Evolutionary conservation across 2,329 filamentous ascomycete species (phyloP).

Genomic region (Passalora sequoiae): DNA sequence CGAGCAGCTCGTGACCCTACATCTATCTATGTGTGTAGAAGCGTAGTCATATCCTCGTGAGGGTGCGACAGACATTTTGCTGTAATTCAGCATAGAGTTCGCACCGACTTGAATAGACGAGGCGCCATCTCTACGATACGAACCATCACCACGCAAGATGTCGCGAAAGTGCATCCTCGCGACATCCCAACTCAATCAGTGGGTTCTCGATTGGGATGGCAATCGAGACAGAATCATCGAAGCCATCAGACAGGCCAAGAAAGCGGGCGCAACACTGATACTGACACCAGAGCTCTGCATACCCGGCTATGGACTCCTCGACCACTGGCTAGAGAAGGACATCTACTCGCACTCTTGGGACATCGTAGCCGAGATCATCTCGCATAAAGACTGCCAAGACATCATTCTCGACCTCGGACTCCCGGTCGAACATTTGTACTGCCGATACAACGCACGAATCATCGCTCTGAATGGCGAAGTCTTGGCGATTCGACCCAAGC

Average conservation of each 20-base stretch:
- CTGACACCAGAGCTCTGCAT: conserved; percentile 46
- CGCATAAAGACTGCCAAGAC: conserved; percentile 55
- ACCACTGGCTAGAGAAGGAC: conserved; percentile 53
- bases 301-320: conserved; percentile 62
- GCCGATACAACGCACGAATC: conserved; percentile 62
- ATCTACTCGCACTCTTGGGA: conserved; percentile 51
- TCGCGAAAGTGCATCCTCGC: conserved; percentile 37
- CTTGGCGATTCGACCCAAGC: conserved; percentile 66
- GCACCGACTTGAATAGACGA: too few species aligned
- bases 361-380: conserved; percentile 56
- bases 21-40: too few species aligned
- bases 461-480: conserved; percentile 63
- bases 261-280: conserved; percentile 56
- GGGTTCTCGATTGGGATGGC: conserved; percentile 57
- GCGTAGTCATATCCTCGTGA: too few species aligned
- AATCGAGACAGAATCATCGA: conserved; percentile 61
- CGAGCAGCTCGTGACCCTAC: too few species aligned
- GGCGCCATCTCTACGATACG: too few species aligned
- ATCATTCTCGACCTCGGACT: conserved; percentile 55
- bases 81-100: too few species aligned
- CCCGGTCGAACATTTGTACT: conserved; percentile 58
- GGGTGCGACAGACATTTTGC: too few species aligned
- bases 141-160: too few species aligned
- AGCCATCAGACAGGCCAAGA: conserved; percentile 57
- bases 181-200: conserved; percentile 43